phyloP scores from a whole-genome alignment of 1,284 basidiomycete species.

The Abortiporus biennis region DNA sequence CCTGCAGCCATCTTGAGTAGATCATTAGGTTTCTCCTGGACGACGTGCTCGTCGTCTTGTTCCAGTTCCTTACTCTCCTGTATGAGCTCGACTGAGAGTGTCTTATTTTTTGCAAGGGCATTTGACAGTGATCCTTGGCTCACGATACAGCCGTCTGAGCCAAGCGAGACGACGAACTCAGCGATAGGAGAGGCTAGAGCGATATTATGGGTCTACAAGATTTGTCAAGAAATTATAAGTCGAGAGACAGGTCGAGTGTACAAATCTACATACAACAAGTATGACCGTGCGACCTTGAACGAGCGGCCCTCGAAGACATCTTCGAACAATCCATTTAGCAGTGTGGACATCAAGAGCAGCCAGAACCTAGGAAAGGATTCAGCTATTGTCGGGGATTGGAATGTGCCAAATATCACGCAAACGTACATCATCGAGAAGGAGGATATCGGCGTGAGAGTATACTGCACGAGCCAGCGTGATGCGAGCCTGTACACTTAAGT shows the following conservation, averaged over 20 bases:
- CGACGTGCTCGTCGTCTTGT: slow-evolving; percentile 20
- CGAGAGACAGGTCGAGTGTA: slow-evolving; percentile 24
- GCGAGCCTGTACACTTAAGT: slow-evolving; percentile 36
- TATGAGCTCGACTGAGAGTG: slow-evolving; percentile 32
- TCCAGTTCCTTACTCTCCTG: slow-evolving; percentile 19
- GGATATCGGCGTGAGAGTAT: slow-evolving; percentile 54
- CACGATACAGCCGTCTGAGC: slow-evolving; percentile 40
- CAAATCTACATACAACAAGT: slow-evolving; percentile 44
- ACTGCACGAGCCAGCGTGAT: slow-evolving; percentile 72
- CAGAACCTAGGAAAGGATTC: slow-evolving; percentile 27
- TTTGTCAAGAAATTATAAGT: slow-evolving; percentile 23
- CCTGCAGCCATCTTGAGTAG: slow-evolving; percentile 24
- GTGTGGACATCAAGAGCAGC: slow-evolving; percentile 62
- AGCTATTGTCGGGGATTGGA: slow-evolving; percentile 3
- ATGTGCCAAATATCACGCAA: slow-evolving; percentile 7
- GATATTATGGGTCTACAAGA: slow-evolving; percentile 63
- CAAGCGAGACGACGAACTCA: slow-evolving; percentile 53
- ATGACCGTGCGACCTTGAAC: slow-evolving; percentile 65
- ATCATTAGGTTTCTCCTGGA: slow-evolving; percentile 28
- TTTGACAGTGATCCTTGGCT: slow-evolving; percentile 38
- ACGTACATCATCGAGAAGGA: slow-evolving; percentile 60
- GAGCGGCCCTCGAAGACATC: slow-evolving; percentile 67
- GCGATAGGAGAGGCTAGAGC: slow-evolving; percentile 58
- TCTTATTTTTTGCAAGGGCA: slow-evolving; percentile 30
- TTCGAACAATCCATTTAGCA: slow-evolving; percentile 69